These are phyloP conservation scores for Candida jianshihensis DNA, from an alignment of 805 yeast species.

Conservation along the genomic window DNA sequence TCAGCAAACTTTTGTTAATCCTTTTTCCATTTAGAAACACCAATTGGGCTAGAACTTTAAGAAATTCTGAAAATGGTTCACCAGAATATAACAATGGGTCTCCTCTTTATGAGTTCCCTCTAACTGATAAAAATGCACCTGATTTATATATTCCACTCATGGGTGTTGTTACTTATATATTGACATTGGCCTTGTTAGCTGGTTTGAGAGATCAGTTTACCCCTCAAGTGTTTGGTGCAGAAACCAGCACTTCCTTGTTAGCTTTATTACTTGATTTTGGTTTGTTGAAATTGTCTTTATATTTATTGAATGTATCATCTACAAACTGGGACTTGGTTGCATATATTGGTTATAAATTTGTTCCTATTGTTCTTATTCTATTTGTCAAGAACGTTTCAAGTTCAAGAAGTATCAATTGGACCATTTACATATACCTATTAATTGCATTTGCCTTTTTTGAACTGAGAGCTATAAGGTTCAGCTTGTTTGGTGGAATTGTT, in stretches of 20 bases:
- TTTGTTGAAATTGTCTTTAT: conserved; percentile 74
- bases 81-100: conserved; percentile 8
- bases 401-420: conserved; percentile 37
- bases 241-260: conserved; percentile 81
- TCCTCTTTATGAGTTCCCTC: conserved; percentile 57
- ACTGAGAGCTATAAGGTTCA: conserved; percentile 46
- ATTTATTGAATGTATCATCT: conserved; percentile 63
- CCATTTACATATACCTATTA: conserved; percentile 42
- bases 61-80: conserved; percentile 29
- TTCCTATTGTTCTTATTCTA: conserved; percentile 60
- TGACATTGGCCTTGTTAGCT: conserved; percentile 75
- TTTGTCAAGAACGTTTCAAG: conserved; percentile 42
- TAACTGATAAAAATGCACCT: conserved; percentile 88
- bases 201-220: conserved; percentile 89
- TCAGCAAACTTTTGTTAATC: conserved; percentile 63
- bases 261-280: conserved; percentile 70
- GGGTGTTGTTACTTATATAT: conserved; percentile 83
- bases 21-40: conserved; percentile 81
- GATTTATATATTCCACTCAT: conserved; percentile 93
- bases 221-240: conserved; percentile 84
- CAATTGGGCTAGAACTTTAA: conserved; percentile 65
- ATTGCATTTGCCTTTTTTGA: conserved; percentile 58
- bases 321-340: conserved; percentile 79
- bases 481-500: conserved; percentile 35
- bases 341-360: conserved; percentile 91